Evolutionary conservation across 208 protist species (phyloP), one percentile per base, ranked within the genome.

Genomic region (Leishmania guyanensis): DNA sequence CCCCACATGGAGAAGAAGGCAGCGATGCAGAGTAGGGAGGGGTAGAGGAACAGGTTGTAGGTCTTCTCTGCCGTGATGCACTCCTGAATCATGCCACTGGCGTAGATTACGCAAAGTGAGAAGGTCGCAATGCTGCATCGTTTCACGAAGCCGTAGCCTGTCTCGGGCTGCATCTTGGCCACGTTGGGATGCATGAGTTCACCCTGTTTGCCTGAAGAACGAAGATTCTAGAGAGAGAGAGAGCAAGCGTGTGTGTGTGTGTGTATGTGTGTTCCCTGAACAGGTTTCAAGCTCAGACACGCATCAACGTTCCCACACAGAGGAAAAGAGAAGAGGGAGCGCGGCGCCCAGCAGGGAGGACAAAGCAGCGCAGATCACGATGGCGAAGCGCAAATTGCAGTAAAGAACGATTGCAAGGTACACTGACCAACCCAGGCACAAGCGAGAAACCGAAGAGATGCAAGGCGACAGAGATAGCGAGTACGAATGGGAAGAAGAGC

Each of bases 1-100:
- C 87, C 75, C 95, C 95, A 96, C 78, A 96, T 87, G 50, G 68
- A 68, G 66, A 82, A 86, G 82, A 98, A 96, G 29, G 91, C 65
- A 43, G 69, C 84, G 82, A 89, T 95, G 56, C 87, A 84, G 2
- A 87, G 36, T 14, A 92, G 88, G 20, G 90, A 81, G 14, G 90
- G 68, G 75, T 90, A 91, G 33, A 97, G 81, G 33, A 84, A 85
- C 46, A 84, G 29, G 14, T 77, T 77, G 78, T 86, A 73, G 53
- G 86, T 87, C 46, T 86, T 86, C 22, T 79, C 56, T 0, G 92
- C 92, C 48, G 65, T 72, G 53, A 95, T 69, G 80, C 94, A 94
- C 33, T 87, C 88, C 26, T 88, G 77, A 20, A 93, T 77, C 46
- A 97, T 86, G 54, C 83, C 78, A 26, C 83, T 81, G 60, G 78